Base-by-base conservation (phyloP, 1,284 basidiomycete species). In the Rhodotorula sp. region DNA sequence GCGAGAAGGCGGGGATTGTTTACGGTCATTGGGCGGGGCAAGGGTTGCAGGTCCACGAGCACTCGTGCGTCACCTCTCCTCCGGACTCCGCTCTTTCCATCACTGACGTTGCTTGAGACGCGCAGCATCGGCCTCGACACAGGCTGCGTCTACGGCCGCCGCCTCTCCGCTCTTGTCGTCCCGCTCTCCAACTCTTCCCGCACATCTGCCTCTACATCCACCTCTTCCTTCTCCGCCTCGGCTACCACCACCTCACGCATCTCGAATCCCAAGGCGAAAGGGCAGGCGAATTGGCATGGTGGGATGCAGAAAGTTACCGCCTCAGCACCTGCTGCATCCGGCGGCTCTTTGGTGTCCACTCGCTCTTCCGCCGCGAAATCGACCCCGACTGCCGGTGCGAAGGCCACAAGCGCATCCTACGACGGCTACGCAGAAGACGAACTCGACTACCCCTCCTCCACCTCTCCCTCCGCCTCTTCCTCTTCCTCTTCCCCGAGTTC, bases 21-120 rank as follows among this genome's bases (percentile, higher is more conserved):
- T 78, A 78, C 51, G 77, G 77, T 0, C 77, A 78, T 44, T 77
- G 74, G 68, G 74, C 74, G 13, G 72, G 67, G 1, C 59, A 69
- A 54, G 77, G 77, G 2, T 44, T 78, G 32, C 62, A 72, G 15
- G 56, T 75, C 1, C 67, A 74, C 27, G 51, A 68, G 6, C 70
- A 75, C 55, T 69, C 70, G 67, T 74, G 32, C 54, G 70, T 61
- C 22, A 2, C n/a, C 19, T 32, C 17, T 56, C 32, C 57, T 55
- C 61, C 30, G 19, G 32, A 11, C 32, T 32, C 4, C 49, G 15
- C 20, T 24, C 13, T 47, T 32, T 7, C 32, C 11, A 11, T 39
- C 24, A 10, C 39, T 49, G 2, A 39, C 34, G 1, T 4, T n/a
- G 6, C n/a, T 15, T 10, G 11, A 15, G 9, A 11, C 19, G 24